These are phyloP conservation scores for Microcera coccophila DNA, from an alignment of 2,329 filamentous ascomycete genomes.

Conservation along the genomic window DNA sequence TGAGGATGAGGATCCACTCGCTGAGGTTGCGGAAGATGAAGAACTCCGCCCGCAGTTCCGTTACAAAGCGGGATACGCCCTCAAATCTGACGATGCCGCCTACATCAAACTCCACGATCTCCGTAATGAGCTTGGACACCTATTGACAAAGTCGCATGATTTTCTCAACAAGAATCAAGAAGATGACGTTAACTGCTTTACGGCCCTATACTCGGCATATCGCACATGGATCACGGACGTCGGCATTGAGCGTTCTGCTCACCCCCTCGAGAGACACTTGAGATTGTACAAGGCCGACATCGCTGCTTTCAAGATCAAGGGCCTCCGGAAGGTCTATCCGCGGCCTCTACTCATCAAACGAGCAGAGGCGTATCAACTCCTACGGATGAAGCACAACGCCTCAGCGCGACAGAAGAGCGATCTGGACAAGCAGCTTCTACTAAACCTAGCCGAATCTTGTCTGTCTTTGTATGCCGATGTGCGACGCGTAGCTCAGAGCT, in stretches of 20 bases:
- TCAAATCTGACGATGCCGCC: conserved; percentile 51
- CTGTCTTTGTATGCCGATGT: conserved; percentile 94
- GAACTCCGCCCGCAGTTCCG: conserved; percentile 81
- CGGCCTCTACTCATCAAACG: conserved; percentile 86
- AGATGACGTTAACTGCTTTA: conserved; percentile 95
- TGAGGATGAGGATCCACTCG: conserved; percentile 53
- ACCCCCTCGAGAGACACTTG: conserved; percentile 82
- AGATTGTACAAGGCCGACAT: conserved; percentile 83
- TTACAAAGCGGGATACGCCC: conserved; percentile 82
- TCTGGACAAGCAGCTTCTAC: conserved; percentile 78
- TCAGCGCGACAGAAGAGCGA: conserved; percentile 82
- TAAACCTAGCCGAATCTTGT: conserved; percentile 85
- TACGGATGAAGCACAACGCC: conserved; percentile 91
- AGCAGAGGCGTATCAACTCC: conserved; percentile 89
- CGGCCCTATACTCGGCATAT: conserved; percentile 85
- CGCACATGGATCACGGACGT: conserved; percentile 97
- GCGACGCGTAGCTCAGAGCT: conserved; percentile 85
- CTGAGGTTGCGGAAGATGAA: conserved; percentile 70
- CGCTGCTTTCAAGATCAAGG: conserved; percentile 90
- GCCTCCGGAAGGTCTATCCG: conserved; percentile 86
- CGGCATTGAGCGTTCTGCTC: conserved; percentile 90
- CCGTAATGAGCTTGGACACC: conserved; percentile 72
- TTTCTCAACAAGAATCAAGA: conserved; percentile 84
- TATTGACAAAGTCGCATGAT: conserved; percentile 77
- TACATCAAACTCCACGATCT: conserved; percentile 78